Evolutionary conservation across 2,329 filamentous ascomycete species (phyloP).

Genomic region (Arthrobotrys megalospora): DNA sequence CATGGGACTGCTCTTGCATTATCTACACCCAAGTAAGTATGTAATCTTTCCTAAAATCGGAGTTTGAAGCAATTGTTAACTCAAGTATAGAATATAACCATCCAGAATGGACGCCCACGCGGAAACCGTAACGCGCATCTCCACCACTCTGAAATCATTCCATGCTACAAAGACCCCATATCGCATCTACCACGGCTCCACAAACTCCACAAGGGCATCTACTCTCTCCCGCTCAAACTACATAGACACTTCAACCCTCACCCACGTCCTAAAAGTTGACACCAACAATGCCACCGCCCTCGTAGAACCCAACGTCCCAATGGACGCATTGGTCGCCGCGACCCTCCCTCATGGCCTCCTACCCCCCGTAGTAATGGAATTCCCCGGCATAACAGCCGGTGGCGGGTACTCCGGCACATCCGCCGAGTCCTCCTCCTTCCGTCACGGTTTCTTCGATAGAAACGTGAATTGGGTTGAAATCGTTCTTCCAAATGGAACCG

Average conservation of each 20-base stretch:
- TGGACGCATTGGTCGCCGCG: constrained; percentile 76
- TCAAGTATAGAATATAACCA: background rate
- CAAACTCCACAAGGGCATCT: constrained; percentile 71
- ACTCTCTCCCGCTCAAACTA: constrained; percentile 68
- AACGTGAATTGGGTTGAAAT: constrained; percentile 77
- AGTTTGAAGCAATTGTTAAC: background rate
- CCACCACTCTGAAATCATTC: constrained; percentile 70
- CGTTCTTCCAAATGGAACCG: constrained; percentile 74
- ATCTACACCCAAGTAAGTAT: constrained; percentile 5
- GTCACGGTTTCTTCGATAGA: constrained; percentile 77
- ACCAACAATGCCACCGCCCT: constrained; percentile 68
- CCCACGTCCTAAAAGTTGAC: constrained; percentile 70
- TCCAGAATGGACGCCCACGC: constrained; percentile 66
- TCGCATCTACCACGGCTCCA: constrained; percentile 74
- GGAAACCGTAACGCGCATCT: constrained; percentile 69
- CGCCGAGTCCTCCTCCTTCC: constrained; percentile 78
- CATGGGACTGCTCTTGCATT: too few relatives aligned
- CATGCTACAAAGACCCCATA: constrained; percentile 70
- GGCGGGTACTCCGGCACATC: constrained; percentile 78
- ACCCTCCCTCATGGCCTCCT: constrained; percentile 73
- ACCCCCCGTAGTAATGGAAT: constrained; percentile 79
- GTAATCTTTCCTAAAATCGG: background rate
- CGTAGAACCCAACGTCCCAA: constrained; percentile 79
- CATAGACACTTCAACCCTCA: constrained; percentile 71
- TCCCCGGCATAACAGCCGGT: constrained; percentile 78